Percentiles rank a stretch among this genome's conserved stretches.
These are phyloP conservation scores for Schrenkiella parvula DNA, from an alignment of 345 rosid species.

Conservation along the genomic window DNA sequence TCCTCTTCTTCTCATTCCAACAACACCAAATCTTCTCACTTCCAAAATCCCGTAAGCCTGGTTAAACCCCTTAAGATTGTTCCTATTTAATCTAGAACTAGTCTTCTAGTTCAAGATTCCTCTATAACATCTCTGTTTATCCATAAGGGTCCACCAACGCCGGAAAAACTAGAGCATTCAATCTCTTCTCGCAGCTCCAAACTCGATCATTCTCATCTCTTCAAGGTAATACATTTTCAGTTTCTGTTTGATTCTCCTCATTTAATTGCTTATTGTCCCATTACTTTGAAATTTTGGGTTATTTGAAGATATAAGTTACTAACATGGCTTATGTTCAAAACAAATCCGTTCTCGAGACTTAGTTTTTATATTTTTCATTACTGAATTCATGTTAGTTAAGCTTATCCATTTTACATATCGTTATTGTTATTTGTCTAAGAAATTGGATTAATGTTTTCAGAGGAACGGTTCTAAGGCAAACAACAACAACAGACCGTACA, in stretches of 20 bases:
- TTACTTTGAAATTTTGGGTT: neutral
- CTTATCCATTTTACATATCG: neutral
- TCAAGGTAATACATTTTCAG: constrained; percentile 40
- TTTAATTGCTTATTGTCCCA: neutral
- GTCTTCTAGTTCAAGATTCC: neutral
- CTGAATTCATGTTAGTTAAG: neutral
- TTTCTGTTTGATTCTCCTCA: neutral
- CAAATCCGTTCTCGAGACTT: neutral
- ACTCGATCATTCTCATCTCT: constrained; percentile 44
- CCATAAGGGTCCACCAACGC: constrained; percentile 81
- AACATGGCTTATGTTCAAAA: neutral
- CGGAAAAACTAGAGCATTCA: constrained; percentile 64
- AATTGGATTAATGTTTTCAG: constrained; percentile 34
- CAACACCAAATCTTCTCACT: constrained; percentile 65
- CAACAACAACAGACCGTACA: constrained; percentile 20
- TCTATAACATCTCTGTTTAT: neutral
- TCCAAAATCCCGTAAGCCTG: constrained; percentile 54
- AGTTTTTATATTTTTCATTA: neutral
- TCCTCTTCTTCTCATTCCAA: constrained; percentile 58
- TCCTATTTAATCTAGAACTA: neutral
- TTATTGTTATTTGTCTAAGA: neutral
- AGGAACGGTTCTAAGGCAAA: constrained; percentile 60
- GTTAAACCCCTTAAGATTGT: neutral
- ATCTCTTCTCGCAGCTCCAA: constrained; percentile 50
- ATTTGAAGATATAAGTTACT: neutral